Evolutionary conservation across 306 rosid genomes (phyloP), one percentile per base, ranked within the genome.

Genomic region (Ammopiptanthus mongolicus): DNA sequence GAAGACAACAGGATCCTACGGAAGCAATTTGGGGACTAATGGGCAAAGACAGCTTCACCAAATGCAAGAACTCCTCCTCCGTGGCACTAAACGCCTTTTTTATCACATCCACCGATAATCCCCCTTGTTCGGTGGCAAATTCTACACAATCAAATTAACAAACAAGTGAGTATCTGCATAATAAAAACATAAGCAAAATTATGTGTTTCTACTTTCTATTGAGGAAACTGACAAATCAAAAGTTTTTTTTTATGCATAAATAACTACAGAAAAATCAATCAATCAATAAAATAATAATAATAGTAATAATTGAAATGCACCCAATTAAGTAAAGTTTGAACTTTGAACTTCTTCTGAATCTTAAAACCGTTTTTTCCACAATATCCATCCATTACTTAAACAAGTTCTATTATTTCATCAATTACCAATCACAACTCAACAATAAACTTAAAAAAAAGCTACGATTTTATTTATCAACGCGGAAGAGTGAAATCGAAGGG

Each of bases 1-100:
- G 80, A 71, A 95, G 95, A 78, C 99, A 95, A 75, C 99, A 95
- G 0, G 99, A 92, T 13, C 99, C 99, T 4, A 85, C 97, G 0
- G 97, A 90, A 67, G 97, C 97, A 63, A 92, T 95, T 60, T 83
- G 90, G 0, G 99, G 99, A 81, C 79, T 87, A 5, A 73, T 39
- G 0, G 85, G 83, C 62, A 90, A 71, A 0, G 86, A 81, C 41
- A 75, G 86, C 87, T 90, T 87, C 83, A 95, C 98, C 85, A 95
- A 61, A 18, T 79, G 86, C 66, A 83, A 56, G 76, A 95, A 95
- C 3, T 88, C 97, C 77, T 95, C 97, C 71, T 95, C 98, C 0
- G 97, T 95, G 12, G 95, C 96, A 74, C 77, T 80, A 68, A 95
- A 92, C 5, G 99, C 99, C 87, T 84, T 92, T 69, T 86, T 95